A percentile compares a stretch with the other conserved stretches of the same genome.
phyloP scores from a whole-genome alignment of 108 stramenopile genomes.

The Licmophora abbreviata region DNA sequence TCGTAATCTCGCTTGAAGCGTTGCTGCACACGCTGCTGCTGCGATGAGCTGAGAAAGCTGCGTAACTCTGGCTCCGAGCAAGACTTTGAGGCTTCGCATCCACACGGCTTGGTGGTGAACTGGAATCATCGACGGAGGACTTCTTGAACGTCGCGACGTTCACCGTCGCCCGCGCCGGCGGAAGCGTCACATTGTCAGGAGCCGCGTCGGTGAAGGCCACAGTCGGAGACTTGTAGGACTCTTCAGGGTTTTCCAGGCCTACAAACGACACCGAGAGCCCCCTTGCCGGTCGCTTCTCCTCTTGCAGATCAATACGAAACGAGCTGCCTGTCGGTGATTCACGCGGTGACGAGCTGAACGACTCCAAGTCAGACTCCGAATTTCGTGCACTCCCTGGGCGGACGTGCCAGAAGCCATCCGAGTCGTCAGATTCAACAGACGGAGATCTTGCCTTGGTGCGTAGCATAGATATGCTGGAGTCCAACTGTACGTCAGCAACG shows the following conservation, averaged over 20 bases:
- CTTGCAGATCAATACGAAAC: too few relatives aligned
- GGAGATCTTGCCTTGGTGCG: constrained; percentile 11
- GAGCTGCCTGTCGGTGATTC: constrained; percentile 1
- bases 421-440: constrained; percentile 20
- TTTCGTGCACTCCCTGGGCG: constrained; percentile 22
- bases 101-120: background rate
- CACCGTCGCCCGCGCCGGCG: too few relatives aligned
- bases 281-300: too few relatives aligned
- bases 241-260: background rate
- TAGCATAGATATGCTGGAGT: background rate
- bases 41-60: constrained; percentile 36
- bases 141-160: constrained; percentile 9
- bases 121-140: background rate
- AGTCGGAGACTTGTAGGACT: background rate
- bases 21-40: constrained; percentile 6
- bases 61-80: constrained; percentile 39
- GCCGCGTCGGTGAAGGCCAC: background rate
- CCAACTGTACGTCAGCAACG: constrained; percentile 34
- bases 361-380: constrained; percentile 19
- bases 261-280: background rate
- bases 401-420: constrained; percentile 38
- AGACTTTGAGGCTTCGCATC: background rate
- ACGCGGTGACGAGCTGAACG: constrained; percentile 13
- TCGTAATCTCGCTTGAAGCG: constrained; percentile 13
- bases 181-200: background rate